These are phyloP conservation scores for Nymphaea thermarum DNA, from an alignment of 164 flowering plant genomes.

Conservation along the genomic window DNA sequence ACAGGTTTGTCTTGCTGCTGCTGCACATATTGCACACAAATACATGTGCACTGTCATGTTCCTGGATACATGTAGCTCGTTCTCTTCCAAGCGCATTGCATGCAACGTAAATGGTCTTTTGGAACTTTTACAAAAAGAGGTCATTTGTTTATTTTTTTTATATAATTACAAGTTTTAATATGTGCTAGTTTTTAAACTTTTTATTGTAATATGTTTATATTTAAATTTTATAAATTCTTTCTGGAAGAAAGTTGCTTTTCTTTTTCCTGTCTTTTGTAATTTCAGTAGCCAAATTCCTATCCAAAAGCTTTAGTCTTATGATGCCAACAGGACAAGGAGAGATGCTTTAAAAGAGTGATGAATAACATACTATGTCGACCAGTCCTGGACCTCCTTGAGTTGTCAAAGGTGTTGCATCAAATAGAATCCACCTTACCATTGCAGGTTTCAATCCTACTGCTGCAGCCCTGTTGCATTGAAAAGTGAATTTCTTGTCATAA, in stretches of 20 bases:
- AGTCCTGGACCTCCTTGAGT: slow-evolving; percentile 54
- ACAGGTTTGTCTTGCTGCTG: slow-evolving; percentile 68
- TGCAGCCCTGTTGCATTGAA: neutral
- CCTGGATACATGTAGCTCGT: slow-evolving; percentile 71
- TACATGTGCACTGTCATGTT: slow-evolving; percentile 33
- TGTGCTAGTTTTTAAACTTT: too few species aligned
- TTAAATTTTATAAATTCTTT: neutral
- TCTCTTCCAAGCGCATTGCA: slow-evolving; percentile 58
- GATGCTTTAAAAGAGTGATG: slow-evolving; percentile 37
- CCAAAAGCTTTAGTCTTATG: neutral
- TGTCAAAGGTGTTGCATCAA: slow-evolving; percentile 49
- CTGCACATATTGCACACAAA: slow-evolving; percentile 42
- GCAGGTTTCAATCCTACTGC: slow-evolving; percentile 32
- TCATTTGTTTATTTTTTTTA: slow-evolving; percentile 2
- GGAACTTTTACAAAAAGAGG: slow-evolving; percentile 23
- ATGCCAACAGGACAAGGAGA: slow-evolving; percentile 20
- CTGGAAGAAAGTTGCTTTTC: neutral
- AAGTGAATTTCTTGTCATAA: slow-evolving; percentile 4
- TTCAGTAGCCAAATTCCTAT: neutral
- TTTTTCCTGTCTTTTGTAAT: neutral
- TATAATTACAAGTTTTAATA: neutral
- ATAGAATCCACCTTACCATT: slow-evolving; percentile 30
- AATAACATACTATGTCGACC: slow-evolving; percentile 43
- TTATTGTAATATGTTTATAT: neutral
- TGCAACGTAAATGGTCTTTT: slow-evolving; percentile 16